Evolutionary conservation across 176 grass and related monocot species (phyloP).

Genomic region (Avena atlantica): DNA sequence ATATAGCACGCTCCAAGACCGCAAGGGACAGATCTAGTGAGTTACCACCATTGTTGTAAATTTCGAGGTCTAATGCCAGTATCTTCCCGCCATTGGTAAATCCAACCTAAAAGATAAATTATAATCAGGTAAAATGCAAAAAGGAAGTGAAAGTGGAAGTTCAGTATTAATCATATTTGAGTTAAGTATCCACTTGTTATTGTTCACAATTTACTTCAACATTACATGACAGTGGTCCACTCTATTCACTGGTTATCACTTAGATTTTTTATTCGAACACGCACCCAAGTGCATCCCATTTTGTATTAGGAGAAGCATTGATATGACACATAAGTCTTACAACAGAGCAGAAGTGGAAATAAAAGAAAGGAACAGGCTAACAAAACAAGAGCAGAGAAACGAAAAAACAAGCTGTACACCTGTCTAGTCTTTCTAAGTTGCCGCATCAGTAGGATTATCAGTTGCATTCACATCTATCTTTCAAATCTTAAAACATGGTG

Average conservation of each 20-base stretch:
- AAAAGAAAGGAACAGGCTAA: neutral
- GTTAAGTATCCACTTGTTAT: conserved; percentile 19
- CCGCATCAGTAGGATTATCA: neutral
- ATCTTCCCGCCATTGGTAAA: conserved; percentile 89
- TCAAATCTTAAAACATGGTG: neutral
- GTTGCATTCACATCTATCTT: conserved; percentile 20
- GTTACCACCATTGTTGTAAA: conserved; percentile 90
- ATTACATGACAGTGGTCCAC: conserved; percentile 12
- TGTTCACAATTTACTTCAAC: neutral
- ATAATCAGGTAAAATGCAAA: conserved; percentile 15
- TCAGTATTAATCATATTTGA: neutral
- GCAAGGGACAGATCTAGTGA: conserved; percentile 79
- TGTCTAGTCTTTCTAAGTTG: neutral
- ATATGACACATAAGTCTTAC: neutral
- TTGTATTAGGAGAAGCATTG: neutral
- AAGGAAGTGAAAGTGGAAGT: conserved; percentile 1
- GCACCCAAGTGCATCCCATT: neutral
- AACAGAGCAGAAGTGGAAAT: neutral
- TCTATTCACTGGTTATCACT: conserved; percentile 22
- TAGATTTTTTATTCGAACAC: neutral
- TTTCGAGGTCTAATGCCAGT: conserved; percentile 77
- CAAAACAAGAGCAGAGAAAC: neutral
- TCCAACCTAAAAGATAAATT: conserved; percentile 68
- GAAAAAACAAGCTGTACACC: neutral
- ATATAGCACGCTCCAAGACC: conserved; percentile 84